phyloP scores from a whole-genome alignment of 495 filamentous ascomycete species.

The Bacidia gigantensis region DNA sequence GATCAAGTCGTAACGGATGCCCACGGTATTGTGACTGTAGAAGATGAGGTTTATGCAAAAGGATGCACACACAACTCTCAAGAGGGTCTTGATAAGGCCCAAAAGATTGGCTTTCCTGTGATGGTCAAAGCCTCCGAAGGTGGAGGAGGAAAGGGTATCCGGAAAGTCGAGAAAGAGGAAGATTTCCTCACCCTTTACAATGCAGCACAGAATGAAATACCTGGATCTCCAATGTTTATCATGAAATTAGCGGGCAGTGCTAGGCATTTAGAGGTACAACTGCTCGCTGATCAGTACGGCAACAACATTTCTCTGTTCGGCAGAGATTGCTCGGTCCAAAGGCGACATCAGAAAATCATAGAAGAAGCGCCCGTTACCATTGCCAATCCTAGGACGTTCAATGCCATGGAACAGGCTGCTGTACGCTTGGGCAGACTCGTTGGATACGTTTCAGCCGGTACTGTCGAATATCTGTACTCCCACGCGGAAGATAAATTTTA shows the following conservation, averaged over 20 bases:
- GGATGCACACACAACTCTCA: slow-evolving; percentile 80
- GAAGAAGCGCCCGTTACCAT: slow-evolving; percentile 98
- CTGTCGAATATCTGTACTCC: slow-evolving; percentile 98
- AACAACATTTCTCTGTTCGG: slow-evolving; percentile 99
- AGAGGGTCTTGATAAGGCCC: slow-evolving; percentile 77
- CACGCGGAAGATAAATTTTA: slow-evolving; percentile 98
- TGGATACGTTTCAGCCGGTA: slow-evolving; percentile 96
- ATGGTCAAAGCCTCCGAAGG: slow-evolving; percentile 99
- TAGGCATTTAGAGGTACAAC: slow-evolving; percentile 90
- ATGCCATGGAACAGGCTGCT: slow-evolving; percentile 90
- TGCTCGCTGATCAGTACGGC: slow-evolving; percentile 96
- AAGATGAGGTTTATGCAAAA: slow-evolving; percentile 72
- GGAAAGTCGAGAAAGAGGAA: slow-evolving; percentile 80
- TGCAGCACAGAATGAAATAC: slow-evolving; percentile 92
- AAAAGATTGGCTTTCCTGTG: slow-evolving; percentile 90
- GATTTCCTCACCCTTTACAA: slow-evolving; percentile 78
- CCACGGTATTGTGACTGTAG: slow-evolving; percentile 82
- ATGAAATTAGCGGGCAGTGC: slow-evolving; percentile 99
- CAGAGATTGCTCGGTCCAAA: slow-evolving; percentile 96
- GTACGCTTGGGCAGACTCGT: slow-evolving; percentile 88
- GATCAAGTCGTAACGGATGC: slow-evolving; percentile 64
- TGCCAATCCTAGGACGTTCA: slow-evolving; percentile 76
- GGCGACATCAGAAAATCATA: slow-evolving; percentile 99
- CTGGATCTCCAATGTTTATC: slow-evolving; percentile 98
- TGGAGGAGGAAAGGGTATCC: slow-evolving; percentile 98